These are phyloP conservation scores for Pyrus bretschneideri DNA, from an alignment of 306 rosid genomes.

Conservation along the genomic window DNA sequence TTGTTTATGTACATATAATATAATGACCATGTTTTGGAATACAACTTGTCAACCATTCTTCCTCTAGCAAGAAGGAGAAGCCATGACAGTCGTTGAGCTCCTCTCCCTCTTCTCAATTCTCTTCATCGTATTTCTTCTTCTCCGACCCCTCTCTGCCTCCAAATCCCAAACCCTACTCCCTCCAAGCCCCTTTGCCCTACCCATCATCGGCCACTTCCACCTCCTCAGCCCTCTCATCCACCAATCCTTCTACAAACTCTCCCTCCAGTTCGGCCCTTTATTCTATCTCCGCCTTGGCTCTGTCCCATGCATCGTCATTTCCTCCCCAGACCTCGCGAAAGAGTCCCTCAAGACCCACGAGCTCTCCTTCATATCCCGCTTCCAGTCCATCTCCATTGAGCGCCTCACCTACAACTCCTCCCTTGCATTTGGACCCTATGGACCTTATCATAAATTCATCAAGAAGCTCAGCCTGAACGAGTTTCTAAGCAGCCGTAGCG, in stretches of 20 bases:
- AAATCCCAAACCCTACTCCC: constrained; percentile 16
- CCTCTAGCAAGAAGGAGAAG: background rate
- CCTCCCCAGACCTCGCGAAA: constrained; percentile 27
- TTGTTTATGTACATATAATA: too few species aligned
- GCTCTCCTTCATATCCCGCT: constrained; percentile 16
- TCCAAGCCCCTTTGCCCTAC: constrained; percentile 30
- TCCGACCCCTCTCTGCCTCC: background rate
- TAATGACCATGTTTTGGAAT: too few species aligned
- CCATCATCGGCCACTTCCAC: constrained; percentile 10
- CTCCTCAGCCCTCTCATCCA: constrained; percentile 29
- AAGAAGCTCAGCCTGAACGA: constrained; percentile 31
- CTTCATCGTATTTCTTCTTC: background rate
- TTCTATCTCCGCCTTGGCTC: constrained; percentile 33
- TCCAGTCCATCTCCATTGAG: constrained; percentile 11
- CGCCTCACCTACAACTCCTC: constrained; percentile 29
- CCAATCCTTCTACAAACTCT: constrained; percentile 25
- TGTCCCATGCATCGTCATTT: constrained; percentile 7
- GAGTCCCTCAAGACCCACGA: constrained; percentile 38
- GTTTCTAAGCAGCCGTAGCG: constrained; percentile 22
- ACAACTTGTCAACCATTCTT: background rate
- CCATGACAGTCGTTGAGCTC: background rate
- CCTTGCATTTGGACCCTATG: constrained; percentile 35
- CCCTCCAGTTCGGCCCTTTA: constrained; percentile 29
- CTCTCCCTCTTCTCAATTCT: background rate
- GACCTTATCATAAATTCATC: constrained; percentile 38